These are phyloP conservation scores for Galerina sulciceps DNA, from an alignment of 768 basidiomycete species.

Conservation along the genomic window DNA sequence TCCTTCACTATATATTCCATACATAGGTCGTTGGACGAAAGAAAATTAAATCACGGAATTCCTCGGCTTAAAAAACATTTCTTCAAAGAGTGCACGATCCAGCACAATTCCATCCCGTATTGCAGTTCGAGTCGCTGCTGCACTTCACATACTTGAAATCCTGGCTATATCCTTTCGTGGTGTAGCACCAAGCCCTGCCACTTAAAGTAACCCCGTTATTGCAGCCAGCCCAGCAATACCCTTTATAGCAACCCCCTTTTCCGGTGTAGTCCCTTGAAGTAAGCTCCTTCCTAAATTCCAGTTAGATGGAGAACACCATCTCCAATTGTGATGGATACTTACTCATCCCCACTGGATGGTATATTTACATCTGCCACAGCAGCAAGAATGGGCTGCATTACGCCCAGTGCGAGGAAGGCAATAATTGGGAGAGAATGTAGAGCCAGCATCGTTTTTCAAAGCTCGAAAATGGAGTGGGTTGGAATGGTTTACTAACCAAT, in stretches of 20 bases:
- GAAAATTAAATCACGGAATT: too few species aligned
- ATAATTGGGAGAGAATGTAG: background rate
- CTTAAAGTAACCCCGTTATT: background rate
- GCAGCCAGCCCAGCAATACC: slow-evolving; percentile 6
- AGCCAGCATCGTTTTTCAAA: background rate
- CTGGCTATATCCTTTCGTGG: background rate
- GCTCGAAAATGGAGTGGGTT: background rate
- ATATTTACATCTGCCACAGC: background rate
- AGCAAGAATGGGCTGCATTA: background rate
- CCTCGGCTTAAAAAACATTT: too few species aligned
- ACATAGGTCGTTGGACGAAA: too few species aligned
- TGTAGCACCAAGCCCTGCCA: slow-evolving; percentile 1
- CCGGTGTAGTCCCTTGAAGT: background rate
- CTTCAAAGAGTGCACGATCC: background rate
- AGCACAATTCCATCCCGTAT: background rate
- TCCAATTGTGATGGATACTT: background rate
- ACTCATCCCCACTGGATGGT: background rate
- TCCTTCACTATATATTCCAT: too few species aligned
- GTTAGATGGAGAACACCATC: background rate
- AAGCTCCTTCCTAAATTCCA: background rate
- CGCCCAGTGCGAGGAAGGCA: background rate
- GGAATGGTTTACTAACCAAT: too few species aligned
- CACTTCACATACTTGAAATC: background rate
- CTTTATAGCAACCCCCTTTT: background rate
- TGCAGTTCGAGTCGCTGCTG: background rate